phyloP scores from a whole-genome alignment of 345 rosid genomes.

The Stellera chamaejasme region DNA sequence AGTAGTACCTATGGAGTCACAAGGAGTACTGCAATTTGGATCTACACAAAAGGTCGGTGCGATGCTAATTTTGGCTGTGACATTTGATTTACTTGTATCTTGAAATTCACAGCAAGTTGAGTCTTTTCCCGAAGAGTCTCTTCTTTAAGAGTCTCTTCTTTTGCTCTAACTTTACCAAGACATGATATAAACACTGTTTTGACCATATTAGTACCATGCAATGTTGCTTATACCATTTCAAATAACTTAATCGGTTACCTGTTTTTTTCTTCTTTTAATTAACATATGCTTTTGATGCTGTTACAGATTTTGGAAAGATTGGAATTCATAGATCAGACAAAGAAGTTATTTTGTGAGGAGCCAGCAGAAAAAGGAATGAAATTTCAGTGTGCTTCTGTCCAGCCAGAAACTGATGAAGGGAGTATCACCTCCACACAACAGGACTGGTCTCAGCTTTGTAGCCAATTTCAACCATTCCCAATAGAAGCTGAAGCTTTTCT shows the following conservation, averaged over 20 bases:
- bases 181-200: too few species aligned
- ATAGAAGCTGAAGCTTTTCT: constrained; percentile 12
- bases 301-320: constrained; percentile 55
- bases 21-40: constrained; percentile 79
- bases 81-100: too few species aligned
- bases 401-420: constrained; percentile 10
- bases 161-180: too few species aligned
- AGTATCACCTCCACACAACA: constrained; percentile 3
- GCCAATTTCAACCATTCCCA: constrained; percentile 5
- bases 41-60: constrained; percentile 64
- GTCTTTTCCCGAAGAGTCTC: too few species aligned
- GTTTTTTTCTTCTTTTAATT: too few species aligned
- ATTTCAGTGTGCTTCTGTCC: constrained; percentile 9
- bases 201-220: too few species aligned
- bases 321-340: constrained; percentile 50
- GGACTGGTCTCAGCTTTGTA: constrained; percentile 13
- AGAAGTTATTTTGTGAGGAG: constrained; percentile 32
- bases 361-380: constrained; percentile 26
- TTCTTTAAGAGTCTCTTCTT: too few species aligned
- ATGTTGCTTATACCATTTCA: not conserved
- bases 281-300: constrained; percentile 1
- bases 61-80: not conserved
- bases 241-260: not conserved
- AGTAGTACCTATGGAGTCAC: constrained; percentile 48
- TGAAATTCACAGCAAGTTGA: too few species aligned